These are phyloP conservation scores for Nitzschia sp. DNA, from an alignment of 108 stramenopile species.

Conservation along the genomic window DNA sequence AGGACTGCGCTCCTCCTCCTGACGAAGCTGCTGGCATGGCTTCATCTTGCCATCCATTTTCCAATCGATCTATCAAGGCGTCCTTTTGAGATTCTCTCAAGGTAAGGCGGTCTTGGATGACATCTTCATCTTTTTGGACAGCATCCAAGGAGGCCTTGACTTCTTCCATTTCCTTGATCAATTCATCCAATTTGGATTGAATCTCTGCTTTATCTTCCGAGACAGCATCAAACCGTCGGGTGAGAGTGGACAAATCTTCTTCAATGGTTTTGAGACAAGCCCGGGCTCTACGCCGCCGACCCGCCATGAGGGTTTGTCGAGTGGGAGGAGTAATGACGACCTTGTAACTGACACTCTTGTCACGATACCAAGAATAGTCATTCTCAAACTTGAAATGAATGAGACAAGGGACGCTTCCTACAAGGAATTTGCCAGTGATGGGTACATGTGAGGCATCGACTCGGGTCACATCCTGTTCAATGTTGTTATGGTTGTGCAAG, in stretches of 20 bases:
- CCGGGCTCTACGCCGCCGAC: constrained; percentile 72
- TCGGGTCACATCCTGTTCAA: constrained; percentile 40
- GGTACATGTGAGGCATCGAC: constrained; percentile 65
- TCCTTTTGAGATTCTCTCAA: constrained; percentile 64
- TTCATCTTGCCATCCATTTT: constrained; percentile 82
- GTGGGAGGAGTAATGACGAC: constrained; percentile 76
- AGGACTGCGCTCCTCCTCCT: too few species aligned
- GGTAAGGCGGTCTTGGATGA: constrained; percentile 54
- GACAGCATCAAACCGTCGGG: constrained; percentile 40
- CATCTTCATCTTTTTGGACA: constrained; percentile 58
- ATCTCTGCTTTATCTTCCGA: constrained; percentile 38
- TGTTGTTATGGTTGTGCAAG: background rate
- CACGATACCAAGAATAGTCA: constrained; percentile 86
- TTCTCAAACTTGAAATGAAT: constrained; percentile 80
- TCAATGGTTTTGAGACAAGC: constrained; percentile 66
- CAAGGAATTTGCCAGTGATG: constrained; percentile 82
- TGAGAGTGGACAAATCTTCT: constrained; percentile 50
- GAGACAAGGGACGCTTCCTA: constrained; percentile 80
- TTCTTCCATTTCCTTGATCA: constrained; percentile 61
- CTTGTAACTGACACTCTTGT: constrained; percentile 75
- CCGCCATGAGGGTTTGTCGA: constrained; percentile 53
- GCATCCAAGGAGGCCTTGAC: constrained; percentile 56
- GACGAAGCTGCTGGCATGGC: background rate
- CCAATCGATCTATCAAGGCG: constrained; percentile 50
- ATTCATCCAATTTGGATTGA: constrained; percentile 44